Evolutionary conservation across 208 protist species (phyloP).

Genomic region (Strigomonas galati): DNA sequence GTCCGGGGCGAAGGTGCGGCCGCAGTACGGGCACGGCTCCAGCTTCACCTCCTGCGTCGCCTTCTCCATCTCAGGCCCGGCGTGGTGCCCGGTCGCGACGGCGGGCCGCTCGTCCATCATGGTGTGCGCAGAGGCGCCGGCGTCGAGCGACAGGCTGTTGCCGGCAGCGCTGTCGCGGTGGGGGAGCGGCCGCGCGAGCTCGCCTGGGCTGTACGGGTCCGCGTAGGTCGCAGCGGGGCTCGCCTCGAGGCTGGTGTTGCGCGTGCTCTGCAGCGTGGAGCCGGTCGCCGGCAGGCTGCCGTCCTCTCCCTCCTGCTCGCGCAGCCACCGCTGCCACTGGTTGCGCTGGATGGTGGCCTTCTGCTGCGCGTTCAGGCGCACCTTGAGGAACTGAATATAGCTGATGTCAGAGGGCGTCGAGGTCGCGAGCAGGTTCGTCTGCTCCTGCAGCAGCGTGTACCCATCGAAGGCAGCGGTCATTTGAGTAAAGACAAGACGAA

Average conservation of each 20-base stretch:
- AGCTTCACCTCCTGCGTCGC: slow-evolving; percentile 31
- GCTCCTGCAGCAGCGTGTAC: slow-evolving; percentile 53
- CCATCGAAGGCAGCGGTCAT: slow-evolving; percentile 35
- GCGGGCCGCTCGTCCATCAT: slow-evolving; percentile 1
- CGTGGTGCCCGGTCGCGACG: neutral
- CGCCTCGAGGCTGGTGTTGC: too few relatives aligned
- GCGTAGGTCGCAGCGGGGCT: too few relatives aligned
- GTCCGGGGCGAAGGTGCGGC: slow-evolving; percentile 56
- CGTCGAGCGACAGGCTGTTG: neutral
- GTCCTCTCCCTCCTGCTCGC: slow-evolving; percentile 6
- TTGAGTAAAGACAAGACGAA: neutral
- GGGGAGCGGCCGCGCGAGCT: too few relatives aligned
- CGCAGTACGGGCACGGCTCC: slow-evolving; percentile 69
- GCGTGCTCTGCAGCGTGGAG: too few relatives aligned
- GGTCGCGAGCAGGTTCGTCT: slow-evolving; percentile 43
- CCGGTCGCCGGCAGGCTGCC: neutral
- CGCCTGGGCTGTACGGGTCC: too few relatives aligned
- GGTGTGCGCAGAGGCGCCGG: neutral
- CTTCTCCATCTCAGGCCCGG: slow-evolving; percentile 15
- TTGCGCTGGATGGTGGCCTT: slow-evolving; percentile 61
- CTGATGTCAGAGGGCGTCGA: slow-evolving; percentile 63
- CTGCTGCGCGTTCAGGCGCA: slow-evolving; percentile 62
- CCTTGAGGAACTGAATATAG: slow-evolving; percentile 53
- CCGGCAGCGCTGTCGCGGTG: neutral
- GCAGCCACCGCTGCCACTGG: slow-evolving; percentile 31